These are phyloP conservation scores for Hypoxylon trugodes DNA, from an alignment of 495 filamentous ascomycete species.

Conservation along the genomic window DNA sequence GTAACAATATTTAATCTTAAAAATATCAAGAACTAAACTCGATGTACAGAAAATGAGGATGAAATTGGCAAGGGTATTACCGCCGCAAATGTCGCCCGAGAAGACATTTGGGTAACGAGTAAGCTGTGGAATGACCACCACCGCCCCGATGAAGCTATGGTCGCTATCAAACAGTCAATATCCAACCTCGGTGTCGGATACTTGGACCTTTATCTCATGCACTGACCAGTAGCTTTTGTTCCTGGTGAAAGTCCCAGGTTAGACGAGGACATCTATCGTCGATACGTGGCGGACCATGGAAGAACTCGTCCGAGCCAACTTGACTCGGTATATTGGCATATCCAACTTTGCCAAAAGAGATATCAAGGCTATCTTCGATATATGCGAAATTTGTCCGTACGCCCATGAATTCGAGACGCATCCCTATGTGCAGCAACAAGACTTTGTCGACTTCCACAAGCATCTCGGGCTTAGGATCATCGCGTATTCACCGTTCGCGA, in stretches of 20 bases:
- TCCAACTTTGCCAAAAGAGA: slow-evolving; percentile 72
- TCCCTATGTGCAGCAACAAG: slow-evolving; percentile 64
- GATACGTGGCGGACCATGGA: slow-evolving; percentile 75
- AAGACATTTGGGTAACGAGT: slow-evolving; percentile 72
- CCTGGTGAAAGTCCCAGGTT: slow-evolving; percentile 45
- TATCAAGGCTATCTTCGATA: slow-evolving; percentile 64
- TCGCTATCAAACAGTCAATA: slow-evolving; percentile 68
- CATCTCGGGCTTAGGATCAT: slow-evolving; percentile 67
- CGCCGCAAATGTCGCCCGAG: slow-evolving; percentile 62
- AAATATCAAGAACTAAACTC: slow-evolving; percentile 56
- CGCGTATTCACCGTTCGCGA: slow-evolving; percentile 75
- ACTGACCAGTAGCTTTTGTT: slow-evolving; percentile 68
- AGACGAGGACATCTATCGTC: slow-evolving; percentile 52
- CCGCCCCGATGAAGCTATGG: slow-evolving; percentile 66
- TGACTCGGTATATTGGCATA: slow-evolving; percentile 70
- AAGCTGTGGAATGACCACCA: slow-evolving; percentile 78
- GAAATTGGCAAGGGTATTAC: slow-evolving; percentile 65
- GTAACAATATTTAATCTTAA: neutral
- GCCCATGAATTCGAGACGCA: slow-evolving; percentile 70
- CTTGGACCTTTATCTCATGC: slow-evolving; percentile 75
- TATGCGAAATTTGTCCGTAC: slow-evolving; percentile 66
- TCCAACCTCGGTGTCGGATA: slow-evolving; percentile 69
- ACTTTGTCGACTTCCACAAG: slow-evolving; percentile 64
- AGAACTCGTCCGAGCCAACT: slow-evolving; percentile 53
- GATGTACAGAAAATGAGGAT: slow-evolving; percentile 56